These are phyloP conservation scores for Jamesozyma rosinii DNA, from an alignment of 805 yeast species.

Conservation along the genomic window DNA sequence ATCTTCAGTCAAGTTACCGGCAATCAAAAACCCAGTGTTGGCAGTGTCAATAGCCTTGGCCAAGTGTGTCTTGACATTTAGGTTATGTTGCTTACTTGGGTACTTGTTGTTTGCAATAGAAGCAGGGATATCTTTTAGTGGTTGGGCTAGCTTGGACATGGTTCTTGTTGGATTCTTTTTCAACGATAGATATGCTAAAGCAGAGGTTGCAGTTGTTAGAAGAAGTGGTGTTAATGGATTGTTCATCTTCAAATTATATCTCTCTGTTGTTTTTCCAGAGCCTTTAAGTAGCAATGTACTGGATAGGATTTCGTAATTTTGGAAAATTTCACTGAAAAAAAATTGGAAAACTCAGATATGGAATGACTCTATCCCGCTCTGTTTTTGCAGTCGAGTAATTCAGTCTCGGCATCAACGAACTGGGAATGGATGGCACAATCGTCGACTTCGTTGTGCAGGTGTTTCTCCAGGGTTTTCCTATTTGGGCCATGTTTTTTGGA, in stretches of 20 bases:
- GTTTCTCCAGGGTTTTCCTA: background rate
- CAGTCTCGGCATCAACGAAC: too few relatives aligned
- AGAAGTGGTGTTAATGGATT: background rate
- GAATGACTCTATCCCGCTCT: too few relatives aligned
- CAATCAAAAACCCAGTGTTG: conserved; percentile 42
- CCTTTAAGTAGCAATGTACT: too few relatives aligned
- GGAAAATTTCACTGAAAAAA: too few relatives aligned
- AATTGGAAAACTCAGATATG: too few relatives aligned
- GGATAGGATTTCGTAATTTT: too few relatives aligned
- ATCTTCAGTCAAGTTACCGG: conserved; percentile 49
- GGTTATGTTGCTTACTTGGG: conserved; percentile 76
- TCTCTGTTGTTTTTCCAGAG: too few relatives aligned
- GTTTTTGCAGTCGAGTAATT: too few relatives aligned
- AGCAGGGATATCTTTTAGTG: conserved; percentile 16
- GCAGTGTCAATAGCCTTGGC: conserved; percentile 17
- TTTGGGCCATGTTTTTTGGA: background rate
- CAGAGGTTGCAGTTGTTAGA: conserved; percentile 1
- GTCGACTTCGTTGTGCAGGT: background rate
- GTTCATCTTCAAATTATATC: too few relatives aligned
- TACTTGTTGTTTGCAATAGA: conserved; percentile 39
- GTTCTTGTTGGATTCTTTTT: background rate
- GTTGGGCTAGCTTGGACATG: conserved; percentile 11
- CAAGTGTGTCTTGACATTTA: conserved; percentile 39
- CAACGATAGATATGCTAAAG: conserved; percentile 1
- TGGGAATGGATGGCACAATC: too few relatives aligned